A percentile compares a stretch with the other conserved stretches of the same genome.
Conservation (phyloP, 2,329 filamentous ascomycete genomes). For the Claviceps pusilla region DNA sequence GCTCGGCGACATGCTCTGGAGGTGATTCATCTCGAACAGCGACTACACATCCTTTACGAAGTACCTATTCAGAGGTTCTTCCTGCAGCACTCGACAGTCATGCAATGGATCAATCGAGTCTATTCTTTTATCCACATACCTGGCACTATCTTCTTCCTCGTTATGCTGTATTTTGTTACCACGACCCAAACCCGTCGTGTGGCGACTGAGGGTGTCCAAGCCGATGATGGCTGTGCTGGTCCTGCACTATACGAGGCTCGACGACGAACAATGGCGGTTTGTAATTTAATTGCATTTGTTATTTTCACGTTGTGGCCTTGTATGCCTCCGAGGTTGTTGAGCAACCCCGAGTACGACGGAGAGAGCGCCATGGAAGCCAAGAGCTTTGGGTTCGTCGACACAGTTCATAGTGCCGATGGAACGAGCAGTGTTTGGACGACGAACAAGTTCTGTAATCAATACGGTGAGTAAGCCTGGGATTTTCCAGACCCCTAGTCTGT, state of each 20-base stretch:
- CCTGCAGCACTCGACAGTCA: constrained; percentile 33
- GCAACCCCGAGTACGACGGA: constrained; percentile 39
- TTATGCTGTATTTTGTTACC: constrained; percentile 54
- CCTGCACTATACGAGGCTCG: constrained; percentile 38
- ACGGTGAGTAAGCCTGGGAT: constrained; percentile 31
- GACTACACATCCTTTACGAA: constrained; percentile 50
- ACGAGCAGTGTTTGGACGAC: constrained; percentile 54
- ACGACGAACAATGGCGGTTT: constrained; percentile 45
- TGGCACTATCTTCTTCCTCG: constrained; percentile 53
- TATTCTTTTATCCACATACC: constrained; percentile 71
- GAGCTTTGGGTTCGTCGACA: constrained; percentile 47
- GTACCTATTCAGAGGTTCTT: constrained; percentile 25
- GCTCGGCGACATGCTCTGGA: constrained; percentile 54
- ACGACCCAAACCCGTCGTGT: constrained; percentile 40
- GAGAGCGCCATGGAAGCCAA: constrained; percentile 41
- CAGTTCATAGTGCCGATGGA: constrained; percentile 33
- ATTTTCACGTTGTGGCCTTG: constrained; percentile 49
- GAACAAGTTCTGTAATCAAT: constrained; percentile 58
- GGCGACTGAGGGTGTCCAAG: constrained; percentile 12
- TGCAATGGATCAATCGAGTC: constrained; percentile 56
- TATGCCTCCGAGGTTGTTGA: constrained; percentile 47
- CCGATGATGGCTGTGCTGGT: constrained; percentile 22
- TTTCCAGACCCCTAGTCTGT: neutral
- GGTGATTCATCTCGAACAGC: constrained; percentile 51
- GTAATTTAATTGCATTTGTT: constrained; percentile 45